Evolutionary conservation across 768 basidiomycete species (phyloP), one percentile per base, ranked within the genome.

Genomic region (Pulveroboletus sp.): DNA sequence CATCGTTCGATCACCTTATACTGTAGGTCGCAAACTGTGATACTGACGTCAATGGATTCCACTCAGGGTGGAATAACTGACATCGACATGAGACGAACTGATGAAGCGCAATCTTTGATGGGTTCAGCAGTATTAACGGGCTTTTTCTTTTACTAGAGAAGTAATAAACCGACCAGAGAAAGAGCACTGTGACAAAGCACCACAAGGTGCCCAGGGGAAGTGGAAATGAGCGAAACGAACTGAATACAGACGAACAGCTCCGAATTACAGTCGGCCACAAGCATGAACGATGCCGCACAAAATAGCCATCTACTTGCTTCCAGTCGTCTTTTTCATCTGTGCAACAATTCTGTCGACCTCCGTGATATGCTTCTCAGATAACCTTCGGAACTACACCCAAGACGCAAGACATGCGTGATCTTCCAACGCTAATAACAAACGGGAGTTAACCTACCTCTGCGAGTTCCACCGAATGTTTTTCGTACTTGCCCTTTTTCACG

Each of bases 301-400:
- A 54, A 35, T 9, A 8, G 11, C 3, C 17, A 27, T 51, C 51
- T 65, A 69, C 32, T 63, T 61, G 43, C 32, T 47, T 26, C 63
- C 66, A 1, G 77, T 78, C 9, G 75, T 69, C 63, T 82, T 87
- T 64, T 86, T 88, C 46, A 86, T 67, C 28, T 76, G 76, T 0
- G 73, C 73, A 27, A 91, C 66, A 48, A 82, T 74, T 47, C 78
- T 80, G 63, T 91, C 89, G 12, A 89, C 70, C 38, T 90, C 85
- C 2, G 62, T 71, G 15, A 88, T 65, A 49, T 81, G 76, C 51
- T 71, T 77, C 54, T 89, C 83, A 0, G 75, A 73, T 11, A 92
- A 70, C 57, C 83, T 86, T 62, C 89, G 86, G 64, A 91, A 88
- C 90, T 92, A 49, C 17, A 36, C 3, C 2, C 32, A 43, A 49